phyloP scores from a whole-genome alignment of 108 stramenopile species.

The Cyclotella cryptica region DNA sequence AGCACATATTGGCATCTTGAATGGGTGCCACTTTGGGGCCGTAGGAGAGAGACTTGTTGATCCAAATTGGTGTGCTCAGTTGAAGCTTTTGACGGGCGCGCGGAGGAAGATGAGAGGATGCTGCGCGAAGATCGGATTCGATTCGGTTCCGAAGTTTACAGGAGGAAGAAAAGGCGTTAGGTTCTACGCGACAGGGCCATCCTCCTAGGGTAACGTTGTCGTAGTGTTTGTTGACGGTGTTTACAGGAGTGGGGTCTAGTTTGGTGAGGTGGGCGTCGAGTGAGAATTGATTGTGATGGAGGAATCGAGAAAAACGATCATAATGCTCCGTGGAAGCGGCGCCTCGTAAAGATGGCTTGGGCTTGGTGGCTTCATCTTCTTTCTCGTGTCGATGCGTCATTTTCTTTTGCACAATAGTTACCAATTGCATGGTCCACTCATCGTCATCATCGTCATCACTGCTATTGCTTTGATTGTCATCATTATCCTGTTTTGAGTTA shows the following conservation, averaged over 20 bases:
- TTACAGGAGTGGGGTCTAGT: constrained; percentile 62
- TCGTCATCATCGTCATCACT: constrained; percentile 25
- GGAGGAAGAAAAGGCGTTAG: constrained; percentile 37
- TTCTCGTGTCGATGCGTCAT: not conserved
- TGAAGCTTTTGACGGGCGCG: constrained; percentile 56
- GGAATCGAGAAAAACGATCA: not conserved
- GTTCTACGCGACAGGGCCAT: constrained; percentile 58
- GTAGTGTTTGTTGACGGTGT: constrained; percentile 71
- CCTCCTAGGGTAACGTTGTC: constrained; percentile 60
- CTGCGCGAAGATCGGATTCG: constrained; percentile 59
- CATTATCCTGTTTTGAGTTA: constrained; percentile 6
- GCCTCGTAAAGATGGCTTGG: constrained; percentile 9
- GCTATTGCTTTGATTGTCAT: not conserved
- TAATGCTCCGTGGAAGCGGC: not conserved
- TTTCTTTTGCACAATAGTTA: constrained; percentile 21
- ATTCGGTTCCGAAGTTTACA: constrained; percentile 41
- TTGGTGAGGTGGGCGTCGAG: constrained; percentile 38
- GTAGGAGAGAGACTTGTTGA: constrained; percentile 67
- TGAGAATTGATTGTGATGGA: constrained; percentile 19
- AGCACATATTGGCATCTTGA: constrained; percentile 62
- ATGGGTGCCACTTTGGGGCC: constrained; percentile 77
- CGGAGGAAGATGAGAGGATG: constrained; percentile 54
- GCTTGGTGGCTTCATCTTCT: constrained; percentile 15
- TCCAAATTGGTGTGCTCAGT: constrained; percentile 68
- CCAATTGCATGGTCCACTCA: constrained; percentile 28